A percentile compares a stretch with the other conserved stretches of the same genome.
Conservation (phyloP, 2,329 filamentous ascomycete species). For the Botryotinia convoluta region DNA sequence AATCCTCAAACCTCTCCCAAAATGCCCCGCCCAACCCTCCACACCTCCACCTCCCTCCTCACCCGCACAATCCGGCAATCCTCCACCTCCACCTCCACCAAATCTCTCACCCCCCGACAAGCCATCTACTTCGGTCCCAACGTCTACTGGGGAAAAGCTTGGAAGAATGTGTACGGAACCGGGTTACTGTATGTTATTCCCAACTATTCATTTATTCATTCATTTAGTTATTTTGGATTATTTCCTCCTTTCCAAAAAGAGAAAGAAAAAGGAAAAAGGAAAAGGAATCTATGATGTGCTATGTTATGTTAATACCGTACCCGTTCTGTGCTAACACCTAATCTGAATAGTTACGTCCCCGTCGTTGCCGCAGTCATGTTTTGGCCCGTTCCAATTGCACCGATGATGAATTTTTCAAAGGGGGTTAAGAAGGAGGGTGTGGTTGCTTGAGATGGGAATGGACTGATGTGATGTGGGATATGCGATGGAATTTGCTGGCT, state of each 20-base stretch:
- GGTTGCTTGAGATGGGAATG: background rate
- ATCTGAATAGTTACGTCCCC: conserved; percentile 4
- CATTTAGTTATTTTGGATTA: no score
- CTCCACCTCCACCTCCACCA: background rate
- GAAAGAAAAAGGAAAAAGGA: no score
- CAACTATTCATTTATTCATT: background rate
- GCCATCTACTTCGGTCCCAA: conserved; percentile 4
- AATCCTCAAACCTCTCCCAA: background rate
- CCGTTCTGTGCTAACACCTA: background rate
- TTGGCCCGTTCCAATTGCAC: background rate
- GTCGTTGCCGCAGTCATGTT: conserved; percentile 10
- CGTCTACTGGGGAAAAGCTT: conserved; percentile 15
- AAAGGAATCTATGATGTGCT: background rate
- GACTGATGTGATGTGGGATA: background rate
- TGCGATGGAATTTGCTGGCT: background rate
- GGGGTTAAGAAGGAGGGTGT: conserved; percentile 1
- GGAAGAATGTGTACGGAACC: background rate
- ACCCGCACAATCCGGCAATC: background rate
- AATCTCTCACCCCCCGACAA: background rate
- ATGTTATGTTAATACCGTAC: background rate
- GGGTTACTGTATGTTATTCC: background rate
- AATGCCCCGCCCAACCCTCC: background rate
- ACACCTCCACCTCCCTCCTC: background rate
- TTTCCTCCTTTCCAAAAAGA: background rate
- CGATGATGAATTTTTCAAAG: conserved; percentile 6